These are phyloP conservation scores for Lipomyces chichibuensis DNA, from an alignment of 805 yeast genomes.

Conservation along the genomic window DNA sequence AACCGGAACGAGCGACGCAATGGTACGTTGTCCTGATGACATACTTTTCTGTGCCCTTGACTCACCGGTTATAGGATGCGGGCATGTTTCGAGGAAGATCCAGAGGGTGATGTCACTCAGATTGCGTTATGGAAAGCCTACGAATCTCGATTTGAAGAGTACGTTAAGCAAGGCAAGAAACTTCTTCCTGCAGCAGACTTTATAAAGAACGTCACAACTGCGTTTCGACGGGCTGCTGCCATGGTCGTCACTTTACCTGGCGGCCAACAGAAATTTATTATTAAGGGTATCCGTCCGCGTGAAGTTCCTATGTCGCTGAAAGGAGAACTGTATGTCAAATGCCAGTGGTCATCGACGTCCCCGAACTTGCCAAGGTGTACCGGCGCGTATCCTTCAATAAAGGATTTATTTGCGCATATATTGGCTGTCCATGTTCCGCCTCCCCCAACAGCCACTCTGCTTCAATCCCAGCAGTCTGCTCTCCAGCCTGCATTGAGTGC, in stretches of 20 bases:
- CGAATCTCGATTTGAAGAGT: conserved; percentile 78
- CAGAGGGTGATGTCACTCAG: conserved; percentile 87
- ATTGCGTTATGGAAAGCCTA: conserved; percentile 94
- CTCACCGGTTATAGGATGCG: conserved; percentile 52
- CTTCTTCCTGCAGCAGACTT: conserved; percentile 94
- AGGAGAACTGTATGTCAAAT: conserved; percentile 34
- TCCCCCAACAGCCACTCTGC: background rate
- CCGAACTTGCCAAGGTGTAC: conserved; percentile 12
- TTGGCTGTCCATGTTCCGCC: conserved; percentile 31
- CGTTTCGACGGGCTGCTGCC: conserved; percentile 77
- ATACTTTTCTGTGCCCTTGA: background rate
- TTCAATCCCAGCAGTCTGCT: background rate
- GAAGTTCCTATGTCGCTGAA: conserved; percentile 44
- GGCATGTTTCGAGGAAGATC: conserved; percentile 79
- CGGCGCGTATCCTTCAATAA: conserved; percentile 19
- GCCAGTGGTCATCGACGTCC: conserved; percentile 33
- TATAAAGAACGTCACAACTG: conserved; percentile 87
- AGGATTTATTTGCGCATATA: conserved; percentile 33
- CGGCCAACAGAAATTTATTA: conserved; percentile 79
- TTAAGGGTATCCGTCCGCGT: conserved; percentile 93
- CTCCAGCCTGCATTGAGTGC: background rate
- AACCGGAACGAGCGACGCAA: conserved; percentile 87
- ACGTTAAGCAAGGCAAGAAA: conserved; percentile 56
- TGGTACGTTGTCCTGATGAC: conserved; percentile 52
- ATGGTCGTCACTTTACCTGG: conserved; percentile 78